A percentile compares a stretch with the other conserved stretches of the same genome.
Conservation (phyloP, 768 basidiomycete species). For the Mycena epipterygia region DNA sequence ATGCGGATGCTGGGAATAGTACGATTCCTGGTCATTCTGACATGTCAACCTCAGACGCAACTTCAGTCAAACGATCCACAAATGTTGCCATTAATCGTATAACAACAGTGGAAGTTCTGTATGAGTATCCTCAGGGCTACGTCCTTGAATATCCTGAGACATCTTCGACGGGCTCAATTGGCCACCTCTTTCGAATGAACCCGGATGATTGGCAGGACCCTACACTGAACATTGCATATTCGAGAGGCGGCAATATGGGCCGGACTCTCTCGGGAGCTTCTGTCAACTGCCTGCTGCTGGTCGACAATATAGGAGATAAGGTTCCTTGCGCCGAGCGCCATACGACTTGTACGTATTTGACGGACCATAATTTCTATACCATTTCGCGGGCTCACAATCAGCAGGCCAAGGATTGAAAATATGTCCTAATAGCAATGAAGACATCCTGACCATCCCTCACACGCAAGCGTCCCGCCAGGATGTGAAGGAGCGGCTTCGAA, state of each 20-base stretch:
- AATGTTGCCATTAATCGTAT: constrained; percentile 14
- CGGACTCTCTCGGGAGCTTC: not conserved
- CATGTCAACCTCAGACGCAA: not conserved
- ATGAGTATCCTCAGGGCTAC: not conserved
- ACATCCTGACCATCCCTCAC: not conserved
- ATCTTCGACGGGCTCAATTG: not conserved
- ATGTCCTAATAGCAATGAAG: constrained; percentile 1
- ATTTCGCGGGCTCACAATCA: too few relatives aligned
- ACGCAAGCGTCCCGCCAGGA: constrained; percentile 1
- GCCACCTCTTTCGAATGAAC: not conserved
- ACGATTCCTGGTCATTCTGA: not conserved
- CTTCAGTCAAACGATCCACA: not conserved
- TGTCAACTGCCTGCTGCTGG: not conserved
- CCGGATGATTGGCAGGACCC: not conserved
- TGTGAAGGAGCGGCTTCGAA: not conserved
- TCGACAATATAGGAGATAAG: not conserved
- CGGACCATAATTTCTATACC: not conserved
- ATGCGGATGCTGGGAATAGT: not conserved
- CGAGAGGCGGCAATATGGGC: not conserved
- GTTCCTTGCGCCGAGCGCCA: not conserved
- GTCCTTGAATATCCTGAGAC: constrained; percentile 6
- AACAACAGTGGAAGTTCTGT: constrained; percentile 6
- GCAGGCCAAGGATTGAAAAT: not conserved
- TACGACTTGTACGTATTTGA: not conserved
- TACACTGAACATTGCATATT: constrained; percentile 5